A percentile compares a stretch with the other conserved stretches of the same genome.
Evolutionary conservation across 345 rosid species (phyloP).

Genomic region (Populus pruinosa): DNA sequence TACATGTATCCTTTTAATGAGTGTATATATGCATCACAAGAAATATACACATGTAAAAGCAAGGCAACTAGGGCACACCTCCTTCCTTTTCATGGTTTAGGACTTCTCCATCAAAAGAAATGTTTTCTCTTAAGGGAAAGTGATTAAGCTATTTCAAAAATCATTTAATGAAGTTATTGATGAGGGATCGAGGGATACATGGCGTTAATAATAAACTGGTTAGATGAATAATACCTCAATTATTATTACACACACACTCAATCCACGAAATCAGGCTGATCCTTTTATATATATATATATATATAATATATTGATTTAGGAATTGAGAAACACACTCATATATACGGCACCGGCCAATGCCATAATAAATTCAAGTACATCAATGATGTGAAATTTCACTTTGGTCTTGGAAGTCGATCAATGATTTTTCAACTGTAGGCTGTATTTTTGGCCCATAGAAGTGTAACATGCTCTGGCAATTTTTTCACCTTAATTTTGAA

Average conservation of each 20-base stretch:
- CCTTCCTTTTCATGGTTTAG: background rate
- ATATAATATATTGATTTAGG: background rate
- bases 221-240: too few relatives aligned
- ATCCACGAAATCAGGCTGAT: too few relatives aligned
- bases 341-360: background rate
- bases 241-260: too few relatives aligned
- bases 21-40: too few relatives aligned
- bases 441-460: background rate
- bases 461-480: background rate
- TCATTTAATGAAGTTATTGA: too few relatives aligned
- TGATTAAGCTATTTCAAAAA: too few relatives aligned
- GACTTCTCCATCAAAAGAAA: background rate
- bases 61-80: background rate
- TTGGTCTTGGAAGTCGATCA: background rate
- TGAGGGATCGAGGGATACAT: too few relatives aligned
- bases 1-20: too few relatives aligned
- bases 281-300: too few relatives aligned
- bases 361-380: background rate
- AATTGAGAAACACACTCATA: background rate
- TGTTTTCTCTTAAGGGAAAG: background rate
- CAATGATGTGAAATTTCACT: background rate
- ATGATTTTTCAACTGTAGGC: background rate
- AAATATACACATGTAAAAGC: background rate
- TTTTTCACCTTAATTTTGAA: background rate
- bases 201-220: too few relatives aligned